Evolutionary conservation across 2,329 filamentous ascomycete genomes (phyloP).

Genomic region (Macroventuria anomochaeta): DNA sequence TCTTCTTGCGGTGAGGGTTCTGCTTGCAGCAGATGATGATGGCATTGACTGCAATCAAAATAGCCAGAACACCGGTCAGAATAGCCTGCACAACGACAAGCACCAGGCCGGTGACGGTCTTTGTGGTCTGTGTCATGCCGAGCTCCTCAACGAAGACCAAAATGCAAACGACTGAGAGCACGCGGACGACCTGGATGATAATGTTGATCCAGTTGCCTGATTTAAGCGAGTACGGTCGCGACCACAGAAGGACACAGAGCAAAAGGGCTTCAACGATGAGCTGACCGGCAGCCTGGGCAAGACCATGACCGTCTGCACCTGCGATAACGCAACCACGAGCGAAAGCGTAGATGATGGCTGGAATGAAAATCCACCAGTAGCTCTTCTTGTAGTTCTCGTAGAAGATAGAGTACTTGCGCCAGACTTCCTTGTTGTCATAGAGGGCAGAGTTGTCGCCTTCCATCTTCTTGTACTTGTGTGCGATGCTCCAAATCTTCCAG

Average conservation of each 20-base stretch:
- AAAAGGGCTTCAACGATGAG: conserved; percentile 81
- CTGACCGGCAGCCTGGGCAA: conserved; percentile 80
- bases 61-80: conserved; percentile 80
- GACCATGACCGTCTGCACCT: conserved; percentile 81
- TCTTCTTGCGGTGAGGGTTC: conserved; percentile 87
- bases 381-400: conserved; percentile 94
- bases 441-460: conserved; percentile 77
- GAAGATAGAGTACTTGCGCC: conserved; percentile 96
- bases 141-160: conserved; percentile 94
- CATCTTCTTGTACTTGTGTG: conserved; percentile 72
- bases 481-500: conserved; percentile 80
- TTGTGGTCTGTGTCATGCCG: conserved; percentile 85
- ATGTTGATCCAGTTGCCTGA: conserved; percentile 94
- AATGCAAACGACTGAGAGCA: conserved; percentile 87
- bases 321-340: conserved; percentile 87
- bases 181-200: conserved; percentile 84
- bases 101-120: conserved; percentile 92
- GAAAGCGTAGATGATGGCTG: conserved; percentile 87
- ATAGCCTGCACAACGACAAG: conserved; percentile 90
- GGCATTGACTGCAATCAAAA: conserved; percentile 88
- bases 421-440: conserved; percentile 87
- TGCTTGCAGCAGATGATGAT: conserved; percentile 81
- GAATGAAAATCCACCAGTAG: conserved; percentile 98
- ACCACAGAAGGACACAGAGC: conserved; percentile 80
- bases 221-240: conserved; percentile 83